Base-by-base conservation (phyloP, 2,329 filamentous ascomycete species). In the Fusarium goolgardi region DNA sequence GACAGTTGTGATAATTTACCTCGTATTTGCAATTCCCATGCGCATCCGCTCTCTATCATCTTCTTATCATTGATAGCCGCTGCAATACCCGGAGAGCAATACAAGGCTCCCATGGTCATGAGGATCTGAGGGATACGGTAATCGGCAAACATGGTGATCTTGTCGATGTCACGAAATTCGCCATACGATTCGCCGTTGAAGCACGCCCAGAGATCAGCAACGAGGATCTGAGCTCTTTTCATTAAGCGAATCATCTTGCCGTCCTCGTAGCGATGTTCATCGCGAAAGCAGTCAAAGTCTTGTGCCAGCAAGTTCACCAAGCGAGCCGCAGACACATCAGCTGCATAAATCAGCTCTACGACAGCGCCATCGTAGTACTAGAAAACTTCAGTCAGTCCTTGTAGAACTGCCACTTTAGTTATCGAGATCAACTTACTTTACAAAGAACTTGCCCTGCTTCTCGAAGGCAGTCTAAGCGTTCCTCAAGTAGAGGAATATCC, bases 61-160 rank as follows among this genome's bases (percentile, higher is more conserved):
- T 90, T 85, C 53, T 87, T 85, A 29, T 84, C 82, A 32, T 86
- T 85, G 72, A 99, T 90, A 18, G 90, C 85, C 34, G 85, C 84
- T 51, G 94, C 89, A 44, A 99, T 81, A 1, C 89, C 85, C 0
- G 96, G 96, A 67, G 92, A 94, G 79, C 96, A 97, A 73, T 87
- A 88, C 50, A 99, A 81, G 59, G 94, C 95, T 20, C 92, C 92
- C 44, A 98, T 83, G 12, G 89, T 88, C 73, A 94, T 89, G 34
- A 99, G 86, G 71, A 97, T 96, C 80, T 99, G 96, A 16, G 96
- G 96, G 55, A 99, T 91, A 43, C 96, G 91, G 77, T 99, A 99
- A 81, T 99, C 96, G 75, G 96, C 94, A 82, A 99, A 99, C 90
- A 98, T 98, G 63, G 96, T 99, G 73, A 99, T 91, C 77, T 94